These are phyloP conservation scores for Verruconis gallopava DNA, from an alignment of 2,329 filamentous ascomycete genomes.

Conservation along the genomic window DNA sequence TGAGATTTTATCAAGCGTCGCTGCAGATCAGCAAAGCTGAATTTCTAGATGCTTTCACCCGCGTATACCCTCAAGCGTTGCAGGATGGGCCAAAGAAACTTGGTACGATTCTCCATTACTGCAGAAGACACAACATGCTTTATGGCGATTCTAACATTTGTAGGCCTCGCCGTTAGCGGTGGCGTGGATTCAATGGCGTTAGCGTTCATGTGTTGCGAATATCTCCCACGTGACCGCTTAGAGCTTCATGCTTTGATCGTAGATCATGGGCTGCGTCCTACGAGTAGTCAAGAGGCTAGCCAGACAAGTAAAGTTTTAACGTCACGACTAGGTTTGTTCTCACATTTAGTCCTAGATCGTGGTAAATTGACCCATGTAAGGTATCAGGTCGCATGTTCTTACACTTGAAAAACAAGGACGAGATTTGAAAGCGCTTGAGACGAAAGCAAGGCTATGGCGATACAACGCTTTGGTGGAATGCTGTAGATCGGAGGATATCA, in stretches of 20 bases:
- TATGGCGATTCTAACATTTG: background rate
- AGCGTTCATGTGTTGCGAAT: slow-evolving; percentile 51
- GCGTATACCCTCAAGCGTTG: background rate
- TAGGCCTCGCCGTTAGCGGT: slow-evolving; percentile 58
- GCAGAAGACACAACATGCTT: too few relatives aligned
- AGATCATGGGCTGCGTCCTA: slow-evolving; percentile 45
- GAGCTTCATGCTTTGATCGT: slow-evolving; percentile 44
- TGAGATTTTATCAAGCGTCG: slow-evolving; percentile 2
- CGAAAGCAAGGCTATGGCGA: slow-evolving; percentile 56
- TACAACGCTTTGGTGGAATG: slow-evolving; percentile 56
- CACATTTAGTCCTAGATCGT: slow-evolving; percentile 15
- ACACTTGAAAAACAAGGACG: background rate
- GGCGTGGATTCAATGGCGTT: slow-evolving; percentile 98
- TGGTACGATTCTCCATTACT: background rate
- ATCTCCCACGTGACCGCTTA: slow-evolving; percentile 14
- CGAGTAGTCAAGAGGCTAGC: slow-evolving; percentile 42
- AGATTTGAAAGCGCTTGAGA: slow-evolving; percentile 46
- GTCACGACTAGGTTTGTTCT: slow-evolving; percentile 3
- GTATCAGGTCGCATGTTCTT: too few relatives aligned
- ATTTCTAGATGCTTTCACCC: slow-evolving; percentile 5
- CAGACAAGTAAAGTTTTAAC: slow-evolving; percentile 34
- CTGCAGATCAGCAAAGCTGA: slow-evolving; percentile 1
- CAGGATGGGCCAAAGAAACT: slow-evolving; percentile 3
- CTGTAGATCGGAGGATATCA: slow-evolving; percentile 41
- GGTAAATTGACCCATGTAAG: background rate